phyloP scores from a whole-genome alignment of 1,284 basidiomycete species.

The Takashimella koratensis region DNA sequence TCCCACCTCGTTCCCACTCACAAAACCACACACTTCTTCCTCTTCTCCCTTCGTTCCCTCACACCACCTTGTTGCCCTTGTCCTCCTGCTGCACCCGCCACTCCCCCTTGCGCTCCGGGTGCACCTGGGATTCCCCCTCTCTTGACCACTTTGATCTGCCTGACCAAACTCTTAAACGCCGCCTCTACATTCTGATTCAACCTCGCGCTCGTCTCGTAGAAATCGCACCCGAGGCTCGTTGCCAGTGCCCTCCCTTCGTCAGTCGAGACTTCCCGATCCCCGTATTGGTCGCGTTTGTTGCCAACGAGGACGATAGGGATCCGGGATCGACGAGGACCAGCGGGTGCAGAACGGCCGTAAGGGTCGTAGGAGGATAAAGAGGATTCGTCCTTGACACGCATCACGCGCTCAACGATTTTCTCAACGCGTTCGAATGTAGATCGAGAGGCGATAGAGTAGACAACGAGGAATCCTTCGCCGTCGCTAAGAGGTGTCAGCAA shows the following conservation, averaged over 20 bases:
- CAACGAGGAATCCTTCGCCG: conserved; percentile 96
- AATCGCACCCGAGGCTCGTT: conserved; percentile 83
- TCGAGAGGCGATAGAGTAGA: conserved; percentile 95
- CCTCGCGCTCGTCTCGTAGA: conserved; percentile 95
- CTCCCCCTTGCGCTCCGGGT: conserved; percentile 11
- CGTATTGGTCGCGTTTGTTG: conserved; percentile 76
- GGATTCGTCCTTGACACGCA: conserved; percentile 82
- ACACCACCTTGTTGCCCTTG: conserved; percentile 4
- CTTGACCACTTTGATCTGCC: conserved; percentile 60
- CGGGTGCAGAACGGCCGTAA: background rate
- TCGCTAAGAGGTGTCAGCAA: conserved; percentile 62
- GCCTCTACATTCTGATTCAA: conserved; percentile 92
- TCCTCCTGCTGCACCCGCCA: conserved; percentile 11
- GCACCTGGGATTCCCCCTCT: conserved; percentile 10
- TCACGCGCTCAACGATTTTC: conserved; percentile 91
- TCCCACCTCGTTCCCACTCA: too few species aligned
- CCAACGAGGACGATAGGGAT: conserved; percentile 71
- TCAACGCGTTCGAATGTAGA: conserved; percentile 91
- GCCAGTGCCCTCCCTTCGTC: conserved; percentile 86
- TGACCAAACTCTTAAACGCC: conserved; percentile 85
- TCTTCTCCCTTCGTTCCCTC: conserved; percentile 29
- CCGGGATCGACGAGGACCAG: conserved; percentile 7
- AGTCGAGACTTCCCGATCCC: conserved; percentile 78
- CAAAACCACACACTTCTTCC: conserved; percentile 48
- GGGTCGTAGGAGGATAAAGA: conserved; percentile 49